Conservation (phyloP, 202 grass and related monocot species). For the Eragrostis tef region DNA sequence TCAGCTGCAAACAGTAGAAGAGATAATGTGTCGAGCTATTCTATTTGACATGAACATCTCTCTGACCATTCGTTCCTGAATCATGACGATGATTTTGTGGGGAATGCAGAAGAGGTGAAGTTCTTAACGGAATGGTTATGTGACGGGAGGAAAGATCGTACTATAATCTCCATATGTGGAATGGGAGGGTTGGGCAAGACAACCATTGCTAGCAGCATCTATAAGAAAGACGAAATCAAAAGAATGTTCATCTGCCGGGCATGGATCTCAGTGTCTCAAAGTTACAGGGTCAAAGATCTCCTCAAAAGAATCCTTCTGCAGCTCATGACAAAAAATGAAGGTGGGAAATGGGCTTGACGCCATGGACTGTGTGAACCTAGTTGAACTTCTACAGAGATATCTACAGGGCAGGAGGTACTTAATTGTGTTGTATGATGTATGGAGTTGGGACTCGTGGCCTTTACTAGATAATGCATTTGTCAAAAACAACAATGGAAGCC, state of each 20-base stretch:
- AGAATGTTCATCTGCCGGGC: constrained; percentile 51
- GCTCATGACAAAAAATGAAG: constrained; percentile 19
- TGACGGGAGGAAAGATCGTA: constrained; percentile 9
- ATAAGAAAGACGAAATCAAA: constrained; percentile 45
- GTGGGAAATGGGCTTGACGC: constrained; percentile 32
- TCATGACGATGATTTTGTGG: constrained; percentile 54
- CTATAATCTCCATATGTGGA: constrained; percentile 54
- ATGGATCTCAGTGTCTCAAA: constrained; percentile 65
- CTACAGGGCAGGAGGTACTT: constrained; percentile 42
- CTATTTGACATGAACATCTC: constrained; percentile 21
- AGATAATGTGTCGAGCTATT: background rate
- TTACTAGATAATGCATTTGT: constrained; percentile 43
- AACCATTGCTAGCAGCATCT: constrained; percentile 58
- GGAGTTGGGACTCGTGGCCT: constrained; percentile 36
- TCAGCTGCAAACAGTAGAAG: background rate
- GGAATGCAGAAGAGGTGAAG: constrained; percentile 42
- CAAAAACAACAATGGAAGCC: constrained; percentile 46
- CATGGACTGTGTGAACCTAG: constrained; percentile 27
- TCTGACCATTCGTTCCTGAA: constrained; percentile 40
- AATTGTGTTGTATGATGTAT: constrained; percentile 55
- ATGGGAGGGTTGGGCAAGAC: constrained; percentile 72
- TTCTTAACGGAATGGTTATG: constrained; percentile 39
- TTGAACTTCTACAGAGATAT: constrained; percentile 31
- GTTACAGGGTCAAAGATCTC: constrained; percentile 45
- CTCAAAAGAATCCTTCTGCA: constrained; percentile 46